Evolutionary conservation across 306 rosid genomes (phyloP).

Genomic region (Mimosa pudica): DNA sequence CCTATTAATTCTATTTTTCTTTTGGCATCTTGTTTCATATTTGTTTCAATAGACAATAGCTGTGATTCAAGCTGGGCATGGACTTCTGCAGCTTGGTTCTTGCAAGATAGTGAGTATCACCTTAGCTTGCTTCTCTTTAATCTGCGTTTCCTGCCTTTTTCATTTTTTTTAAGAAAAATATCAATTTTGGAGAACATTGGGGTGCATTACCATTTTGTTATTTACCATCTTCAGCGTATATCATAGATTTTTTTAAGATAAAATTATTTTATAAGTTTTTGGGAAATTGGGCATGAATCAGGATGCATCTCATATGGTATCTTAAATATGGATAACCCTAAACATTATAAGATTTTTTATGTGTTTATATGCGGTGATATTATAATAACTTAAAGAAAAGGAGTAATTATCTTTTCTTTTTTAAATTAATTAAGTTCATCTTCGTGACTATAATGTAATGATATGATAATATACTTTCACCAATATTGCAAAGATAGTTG

Average conservation of each 20-base stretch:
- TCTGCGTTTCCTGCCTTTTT: not conserved
- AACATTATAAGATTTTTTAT: not conserved
- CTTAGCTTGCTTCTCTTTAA: not conserved
- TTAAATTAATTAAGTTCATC: not conserved
- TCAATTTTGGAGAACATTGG: not conserved
- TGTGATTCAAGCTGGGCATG: constrained; percentile 99
- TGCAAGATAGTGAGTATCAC: constrained; percentile 85
- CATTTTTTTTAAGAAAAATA: not conserved
- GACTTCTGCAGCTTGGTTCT: constrained; percentile 97
- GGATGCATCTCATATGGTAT: not conserved
- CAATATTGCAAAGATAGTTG: not conserved
- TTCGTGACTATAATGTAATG: not conserved
- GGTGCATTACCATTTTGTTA: too few relatives aligned
- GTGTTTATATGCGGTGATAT: not conserved
- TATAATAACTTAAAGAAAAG: not conserved
- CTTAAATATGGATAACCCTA: not conserved
- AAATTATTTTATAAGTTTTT: not conserved
- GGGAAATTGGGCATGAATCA: not conserved
- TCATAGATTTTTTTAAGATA: not conserved
- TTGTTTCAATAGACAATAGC: constrained; percentile 76
- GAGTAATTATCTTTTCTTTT: not conserved
- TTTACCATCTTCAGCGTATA: not conserved
- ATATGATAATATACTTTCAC: not conserved
- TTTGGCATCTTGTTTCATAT: constrained; percentile 26
- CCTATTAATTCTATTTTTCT: not conserved